Percentiles rank a stretch among this genome's conserved stretches.
Conservation (phyloP, 306 rosid species). For the Castanea sativa region DNA sequence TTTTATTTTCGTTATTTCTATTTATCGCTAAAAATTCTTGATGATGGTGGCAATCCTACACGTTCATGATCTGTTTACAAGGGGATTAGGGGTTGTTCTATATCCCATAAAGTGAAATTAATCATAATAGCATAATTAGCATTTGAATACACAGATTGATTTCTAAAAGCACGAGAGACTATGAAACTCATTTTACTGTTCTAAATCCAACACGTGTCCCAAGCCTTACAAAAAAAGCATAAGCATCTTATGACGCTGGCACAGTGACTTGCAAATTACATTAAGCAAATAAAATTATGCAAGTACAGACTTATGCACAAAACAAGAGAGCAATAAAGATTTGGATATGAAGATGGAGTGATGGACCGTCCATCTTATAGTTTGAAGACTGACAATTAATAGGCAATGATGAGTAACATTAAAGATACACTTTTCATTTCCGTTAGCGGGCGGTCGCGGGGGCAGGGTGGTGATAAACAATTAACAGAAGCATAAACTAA, state of each 20-base stretch:
- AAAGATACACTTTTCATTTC: conserved; percentile 30
- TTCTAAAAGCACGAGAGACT: no score
- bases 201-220: neutral
- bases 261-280: neutral
- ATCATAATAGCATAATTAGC: no score
- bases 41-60: no score
- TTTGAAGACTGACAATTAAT: conserved; percentile 25
- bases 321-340: conserved; percentile 6
- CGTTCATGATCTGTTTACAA: no score
- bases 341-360: conserved; percentile 5
- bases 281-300: neutral
- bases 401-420: conserved; percentile 26
- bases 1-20: no score
- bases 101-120: no score
- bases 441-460: neutral
- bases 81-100: no score
- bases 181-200: neutral
- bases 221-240: neutral
- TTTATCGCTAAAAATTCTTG: no score
- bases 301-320: conserved; percentile 12
- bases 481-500: conserved; percentile 11
- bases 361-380: conserved; percentile 25
- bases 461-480: conserved; percentile 2
- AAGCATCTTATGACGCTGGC: neutral
- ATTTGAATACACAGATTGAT: no score